Base-by-base conservation (phyloP, 768 basidiomycete species). In the Holtermanniella nyarrowii region DNA sequence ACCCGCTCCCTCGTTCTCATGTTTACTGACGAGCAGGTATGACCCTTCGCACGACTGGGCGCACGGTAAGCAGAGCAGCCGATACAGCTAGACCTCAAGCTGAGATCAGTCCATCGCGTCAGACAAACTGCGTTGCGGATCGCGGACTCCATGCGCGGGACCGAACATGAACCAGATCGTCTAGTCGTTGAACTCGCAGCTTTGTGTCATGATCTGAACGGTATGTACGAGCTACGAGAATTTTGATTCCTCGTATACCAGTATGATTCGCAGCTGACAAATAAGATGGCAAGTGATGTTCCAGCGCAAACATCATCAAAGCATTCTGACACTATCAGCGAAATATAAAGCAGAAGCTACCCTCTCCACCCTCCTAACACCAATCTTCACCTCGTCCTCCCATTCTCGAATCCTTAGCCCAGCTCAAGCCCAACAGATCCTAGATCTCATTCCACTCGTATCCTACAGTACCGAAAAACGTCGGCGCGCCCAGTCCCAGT, bases 391-490 rank as follows among this genome's bases (percentile, higher is more conserved):
- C 2, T 16, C 37, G 10, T 41, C 37, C 5, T 21, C 44, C 20
- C 47, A 50, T 16, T 39, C 50, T 16, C 20, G 20, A 5, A 49
- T 20, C 11, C 52, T 65, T 7, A 49, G 49, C 5, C 39, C 44
- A 4, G 12, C 26, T 10, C 58, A 60, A 45, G 24, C 44, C 5
- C 23, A 43, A 10, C 25, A 52, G 5, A 60, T 70, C 26, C 45
- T 58, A 12, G 31, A 45, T 1, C 79, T 91, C 53, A 75, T 90
- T 24, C 82, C 86, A 26, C 83, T 82, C 55, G 82, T 89, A 3
- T 88, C 85, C 0, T 91, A 86, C 85, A 82, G 79, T 41, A 88
- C 83, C 2, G 89, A 91, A 70, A 49, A n/a, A n/a, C n/a, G n/a
- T n/a, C n/a, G n/a, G n/a, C n/a, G n/a, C n/a, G n/a, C n/a, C n/a